Percentiles rank a stretch among this genome's conserved stretches.
These are phyloP conservation scores for Dendrocalamus sinicus DNA, from an alignment of 176 grass and related monocot species.

Conservation along the genomic window DNA sequence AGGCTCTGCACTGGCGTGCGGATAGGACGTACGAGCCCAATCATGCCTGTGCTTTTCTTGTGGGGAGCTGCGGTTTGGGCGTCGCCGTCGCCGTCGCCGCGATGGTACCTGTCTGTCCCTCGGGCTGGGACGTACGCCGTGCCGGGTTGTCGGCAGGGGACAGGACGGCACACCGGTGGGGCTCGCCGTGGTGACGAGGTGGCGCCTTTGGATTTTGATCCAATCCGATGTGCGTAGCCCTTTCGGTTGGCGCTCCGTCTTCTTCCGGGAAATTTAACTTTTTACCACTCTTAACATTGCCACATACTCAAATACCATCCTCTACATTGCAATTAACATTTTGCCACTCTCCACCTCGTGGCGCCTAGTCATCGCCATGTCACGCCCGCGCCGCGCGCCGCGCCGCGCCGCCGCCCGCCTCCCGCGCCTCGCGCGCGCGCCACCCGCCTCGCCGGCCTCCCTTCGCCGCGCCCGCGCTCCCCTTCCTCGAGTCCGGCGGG, in stretches of 20 bases:
- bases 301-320: no score
- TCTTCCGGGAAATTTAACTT: no score
- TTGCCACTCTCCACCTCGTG: no score
- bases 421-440: no score
- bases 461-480: no score
- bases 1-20: not conserved
- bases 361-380: no score
- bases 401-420: no score
- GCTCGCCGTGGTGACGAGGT: constrained; percentile 32
- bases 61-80: not conserved
- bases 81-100: constrained; percentile 57
- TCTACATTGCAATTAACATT: no score
- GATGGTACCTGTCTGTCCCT: constrained; percentile 26
- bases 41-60: not conserved
- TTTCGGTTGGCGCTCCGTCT: constrained; percentile 45
- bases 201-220: not conserved
- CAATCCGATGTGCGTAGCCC: not conserved
- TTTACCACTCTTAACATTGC: no score
- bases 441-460: no score
- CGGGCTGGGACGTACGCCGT: not conserved
- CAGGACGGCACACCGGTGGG: constrained; percentile 59
- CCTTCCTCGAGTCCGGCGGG: no score
- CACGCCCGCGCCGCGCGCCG: no score
- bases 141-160: constrained; percentile 59
- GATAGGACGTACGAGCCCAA: not conserved